phyloP scores from a whole-genome alignment of 257 asterid species.

The Solanum medicagineum region DNA sequence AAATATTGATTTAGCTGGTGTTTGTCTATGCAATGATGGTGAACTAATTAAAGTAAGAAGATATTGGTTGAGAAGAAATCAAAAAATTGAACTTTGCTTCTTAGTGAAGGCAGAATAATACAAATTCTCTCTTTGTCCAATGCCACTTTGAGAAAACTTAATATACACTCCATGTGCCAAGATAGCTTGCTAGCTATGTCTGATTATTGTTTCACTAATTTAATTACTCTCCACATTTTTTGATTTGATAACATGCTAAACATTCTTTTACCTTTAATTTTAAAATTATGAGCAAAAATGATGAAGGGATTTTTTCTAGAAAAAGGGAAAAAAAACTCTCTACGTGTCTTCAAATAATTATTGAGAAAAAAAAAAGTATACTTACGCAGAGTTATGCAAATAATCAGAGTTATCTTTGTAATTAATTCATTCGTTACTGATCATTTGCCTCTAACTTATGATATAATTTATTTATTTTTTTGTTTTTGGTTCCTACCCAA shows the following conservation, averaged over 20 bases:
- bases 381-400: background rate
- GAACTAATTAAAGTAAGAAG: background rate
- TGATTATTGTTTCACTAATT: background rate
- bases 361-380: background rate
- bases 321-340: too few species aligned
- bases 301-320: too few species aligned
- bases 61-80: background rate
- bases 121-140: background rate
- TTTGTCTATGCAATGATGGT: background rate
- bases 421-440: background rate
- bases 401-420: background rate
- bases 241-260: too few species aligned
- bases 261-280: too few species aligned
- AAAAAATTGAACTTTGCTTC: background rate
- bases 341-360: background rate
- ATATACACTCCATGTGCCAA: background rate
- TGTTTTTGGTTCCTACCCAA: too few species aligned
- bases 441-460: background rate
- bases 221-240: too few species aligned
- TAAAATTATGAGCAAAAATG: too few species aligned
- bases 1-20: background rate
- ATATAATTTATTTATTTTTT: too few species aligned
- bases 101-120: background rate
- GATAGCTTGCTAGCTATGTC: background rate
- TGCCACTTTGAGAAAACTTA: background rate